Conservation (phyloP, 768 basidiomycete genomes). For the Russula dissimulans region DNA sequence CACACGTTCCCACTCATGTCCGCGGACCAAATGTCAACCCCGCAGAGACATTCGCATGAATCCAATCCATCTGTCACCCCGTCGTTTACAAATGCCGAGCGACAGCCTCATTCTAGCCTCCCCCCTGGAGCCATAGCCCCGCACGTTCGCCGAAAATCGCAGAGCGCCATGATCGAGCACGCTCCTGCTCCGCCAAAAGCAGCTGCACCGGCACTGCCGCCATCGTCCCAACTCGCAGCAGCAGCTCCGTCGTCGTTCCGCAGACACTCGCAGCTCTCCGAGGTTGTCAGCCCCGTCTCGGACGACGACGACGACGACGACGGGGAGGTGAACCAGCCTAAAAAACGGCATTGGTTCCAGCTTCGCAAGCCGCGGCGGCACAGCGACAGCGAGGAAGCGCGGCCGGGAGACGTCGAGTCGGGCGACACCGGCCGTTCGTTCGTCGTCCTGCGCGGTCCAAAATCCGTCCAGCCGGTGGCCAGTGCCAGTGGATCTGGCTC, state of each 20-base stretch:
- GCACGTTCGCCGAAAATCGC: conserved; percentile 69
- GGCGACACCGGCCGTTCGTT: conserved; percentile 23
- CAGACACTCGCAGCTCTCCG: conserved; percentile 12
- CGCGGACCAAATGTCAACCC: conserved; percentile 32
- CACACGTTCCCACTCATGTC: conserved; percentile 47
- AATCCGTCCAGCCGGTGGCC: conserved; percentile 4
- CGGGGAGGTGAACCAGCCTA: conserved; percentile 10
- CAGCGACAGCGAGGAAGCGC: conserved; percentile 14
- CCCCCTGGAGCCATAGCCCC: conserved; percentile 63
- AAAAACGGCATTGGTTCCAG: conserved; percentile 19
- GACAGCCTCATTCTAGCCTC: conserved; percentile 25
- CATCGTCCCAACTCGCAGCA: not conserved
- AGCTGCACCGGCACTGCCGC: not conserved
- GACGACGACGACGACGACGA: conserved; percentile 21
- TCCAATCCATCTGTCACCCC: conserved; percentile 19
- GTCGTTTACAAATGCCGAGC: conserved; percentile 16
- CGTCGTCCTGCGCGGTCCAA: conserved; percentile 26
- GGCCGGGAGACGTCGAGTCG: not conserved
- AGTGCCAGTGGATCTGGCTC: not conserved
- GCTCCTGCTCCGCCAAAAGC: conserved; percentile 23
- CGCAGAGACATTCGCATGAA: conserved; percentile 6
- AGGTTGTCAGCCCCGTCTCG: conserved; percentile 11
- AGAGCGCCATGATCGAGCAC: conserved; percentile 77
- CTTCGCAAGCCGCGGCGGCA: conserved; percentile 18
- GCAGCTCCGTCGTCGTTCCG: not conserved